These are phyloP conservation scores for Chloropicon primus DNA, from an alignment of 139 green algal species.

Conservation along the genomic window DNA sequence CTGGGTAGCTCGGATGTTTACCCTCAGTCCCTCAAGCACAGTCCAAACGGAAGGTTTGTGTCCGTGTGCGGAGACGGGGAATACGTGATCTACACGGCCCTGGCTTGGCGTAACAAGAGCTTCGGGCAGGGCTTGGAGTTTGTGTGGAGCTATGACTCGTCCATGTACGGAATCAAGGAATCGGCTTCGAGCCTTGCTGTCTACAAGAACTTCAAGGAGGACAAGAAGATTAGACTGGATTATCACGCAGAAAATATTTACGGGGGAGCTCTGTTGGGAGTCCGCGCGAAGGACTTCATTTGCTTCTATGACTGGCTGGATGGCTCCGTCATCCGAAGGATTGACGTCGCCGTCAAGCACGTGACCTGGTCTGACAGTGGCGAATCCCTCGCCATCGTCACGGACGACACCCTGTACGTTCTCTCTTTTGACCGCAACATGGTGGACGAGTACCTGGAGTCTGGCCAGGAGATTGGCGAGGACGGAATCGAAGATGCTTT, in stretches of 20 bases:
- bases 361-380: slow-evolving; percentile 84
- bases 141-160: slow-evolving; percentile 76
- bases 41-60: slow-evolving; percentile 94
- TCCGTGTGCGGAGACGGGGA: slow-evolving; percentile 76
- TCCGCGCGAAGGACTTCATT: slow-evolving; percentile 74
- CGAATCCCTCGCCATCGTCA: slow-evolving; percentile 64
- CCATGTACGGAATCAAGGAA: slow-evolving; percentile 34
- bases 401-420: slow-evolving; percentile 73
- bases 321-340: slow-evolving; percentile 61
- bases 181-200: slow-evolving; percentile 7
- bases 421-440: slow-evolving; percentile 54
- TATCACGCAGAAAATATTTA: slow-evolving; percentile 78
- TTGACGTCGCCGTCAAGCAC: slow-evolving; percentile 72
- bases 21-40: slow-evolving; percentile 73
- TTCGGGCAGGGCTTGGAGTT: slow-evolving; percentile 86
- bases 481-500: slow-evolving; percentile 95
- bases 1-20: slow-evolving; percentile 88
- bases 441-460: slow-evolving; percentile 27
- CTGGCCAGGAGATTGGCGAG: slow-evolving; percentile 48
- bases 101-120: slow-evolving; percentile 97
- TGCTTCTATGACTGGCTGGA: slow-evolving; percentile 93
- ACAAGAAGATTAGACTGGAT: slow-evolving; percentile 46
- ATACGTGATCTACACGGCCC: slow-evolving; percentile 97
- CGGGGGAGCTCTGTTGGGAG: slow-evolving; percentile 69
- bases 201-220: slow-evolving; percentile 64